These are phyloP conservation scores for Trichoderma erinaceum DNA, from an alignment of 495 filamentous ascomycete species.

Conservation along the genomic window DNA sequence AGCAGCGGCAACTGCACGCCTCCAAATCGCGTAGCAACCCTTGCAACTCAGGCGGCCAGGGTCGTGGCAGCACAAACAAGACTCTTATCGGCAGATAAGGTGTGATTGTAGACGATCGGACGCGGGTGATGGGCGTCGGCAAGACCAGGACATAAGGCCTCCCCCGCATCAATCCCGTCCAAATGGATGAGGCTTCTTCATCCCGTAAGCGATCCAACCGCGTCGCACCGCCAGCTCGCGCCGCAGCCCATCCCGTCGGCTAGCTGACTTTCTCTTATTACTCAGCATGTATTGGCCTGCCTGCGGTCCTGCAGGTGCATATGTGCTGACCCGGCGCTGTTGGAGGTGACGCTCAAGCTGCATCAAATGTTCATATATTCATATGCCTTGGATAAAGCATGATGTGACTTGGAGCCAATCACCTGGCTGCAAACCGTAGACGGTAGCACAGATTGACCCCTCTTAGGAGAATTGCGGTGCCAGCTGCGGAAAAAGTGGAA, in stretches of 20 bases:
- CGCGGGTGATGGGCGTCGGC: conserved; percentile 8
- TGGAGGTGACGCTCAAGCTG: not conserved
- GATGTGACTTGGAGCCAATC: not conserved
- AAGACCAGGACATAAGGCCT: conserved; percentile 1
- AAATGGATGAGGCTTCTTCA: conserved; percentile 12
- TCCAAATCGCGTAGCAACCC: not conserved
- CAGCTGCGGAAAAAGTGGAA: not conserved
- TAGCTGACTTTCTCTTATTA: not conserved
- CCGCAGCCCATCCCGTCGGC: not conserved
- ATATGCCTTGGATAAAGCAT: not conserved
- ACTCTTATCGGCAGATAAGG: conserved; percentile 11
- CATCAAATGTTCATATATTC: not conserved
- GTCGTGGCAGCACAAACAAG: not conserved
- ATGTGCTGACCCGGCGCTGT: not conserved
- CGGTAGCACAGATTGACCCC: no score
- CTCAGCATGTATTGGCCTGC: not conserved
- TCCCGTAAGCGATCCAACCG: conserved; percentile 7
- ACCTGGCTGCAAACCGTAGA: not conserved
- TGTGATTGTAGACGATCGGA: conserved; percentile 8
- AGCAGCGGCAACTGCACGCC: not conserved
- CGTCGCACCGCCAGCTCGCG: not conserved
- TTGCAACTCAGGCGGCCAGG: not conserved
- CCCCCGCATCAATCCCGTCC: conserved; percentile 10
- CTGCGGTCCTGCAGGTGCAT: not conserved
- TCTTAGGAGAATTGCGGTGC: not conserved